A percentile compares a stretch with the other conserved stretches of the same genome.
Conservation (phyloP, 805 yeast species). For the Yamadazyma ubonensis region DNA sequence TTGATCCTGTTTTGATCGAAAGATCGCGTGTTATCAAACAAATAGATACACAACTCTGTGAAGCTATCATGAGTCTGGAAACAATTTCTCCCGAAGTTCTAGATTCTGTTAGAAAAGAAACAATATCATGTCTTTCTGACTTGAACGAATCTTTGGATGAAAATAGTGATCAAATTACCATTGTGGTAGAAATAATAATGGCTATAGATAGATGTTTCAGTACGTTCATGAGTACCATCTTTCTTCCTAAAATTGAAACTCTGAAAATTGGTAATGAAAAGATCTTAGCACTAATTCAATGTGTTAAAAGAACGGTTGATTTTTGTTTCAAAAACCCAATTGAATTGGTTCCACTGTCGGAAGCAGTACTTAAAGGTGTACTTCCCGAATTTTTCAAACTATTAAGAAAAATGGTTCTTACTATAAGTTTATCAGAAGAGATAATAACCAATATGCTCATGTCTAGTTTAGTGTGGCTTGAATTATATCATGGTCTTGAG, state of each 20-base stretch:
- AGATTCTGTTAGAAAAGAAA: background rate
- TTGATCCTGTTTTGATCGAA: background rate
- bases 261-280: background rate
- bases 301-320: constrained; percentile 1
- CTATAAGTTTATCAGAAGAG: constrained; percentile 3
- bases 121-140: background rate
- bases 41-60: constrained; percentile 1
- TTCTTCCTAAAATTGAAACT: background rate
- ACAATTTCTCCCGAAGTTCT: background rate
- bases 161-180: no score
- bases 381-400: background rate
- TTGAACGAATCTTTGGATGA: no score
- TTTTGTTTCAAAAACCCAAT: background rate
- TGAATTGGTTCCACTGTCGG: background rate
- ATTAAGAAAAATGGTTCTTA: background rate
- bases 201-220: background rate
- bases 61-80: background rate
- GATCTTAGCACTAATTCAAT: background rate
- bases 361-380: background rate
- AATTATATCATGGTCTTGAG: no score
- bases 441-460: constrained; percentile 1
- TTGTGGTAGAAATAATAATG: background rate
- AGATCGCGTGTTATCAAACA: background rate
- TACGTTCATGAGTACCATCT: background rate
- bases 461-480: constrained; percentile 6